Base-by-base conservation (phyloP, 2,329 filamentous ascomycete species). In the Fusarium staphyleae region DNA sequence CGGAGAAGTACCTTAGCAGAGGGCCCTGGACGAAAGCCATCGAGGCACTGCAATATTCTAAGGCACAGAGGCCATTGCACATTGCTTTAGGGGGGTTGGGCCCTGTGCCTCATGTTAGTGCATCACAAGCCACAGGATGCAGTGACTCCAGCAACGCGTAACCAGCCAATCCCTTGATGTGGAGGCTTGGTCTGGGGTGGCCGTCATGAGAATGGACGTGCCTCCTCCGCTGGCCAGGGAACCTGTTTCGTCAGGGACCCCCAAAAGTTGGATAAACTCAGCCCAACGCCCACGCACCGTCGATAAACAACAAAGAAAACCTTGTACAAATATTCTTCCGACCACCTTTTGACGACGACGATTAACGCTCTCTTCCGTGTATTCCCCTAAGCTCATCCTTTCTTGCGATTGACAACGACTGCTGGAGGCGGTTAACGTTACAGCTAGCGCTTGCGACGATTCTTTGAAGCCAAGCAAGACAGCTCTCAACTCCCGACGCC, bases 181-280 rank as follows among this genome's bases (percentile, higher is more conserved):
- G 42, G 55, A 58, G 52, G 51, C 44, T 52, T 45, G 42, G 50
- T 28, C 28, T 39, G 45, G 45, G 35, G 36, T 48, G 35, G 45
- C 19, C 16, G 37, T 63, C 59, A 62, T 62, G 24, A 42, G 30
- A 19, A 19, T 43, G 26, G 35, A 33, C 18, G 43, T 57, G 36
- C 14, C 22, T 35, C n/a, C 30, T 40, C n/a, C 29, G 55, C 54
- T 59, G 55, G 53, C 55, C 36, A 62, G 55, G 59, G 55, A 63
- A 63, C 60, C 60, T 63, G 51, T 62, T 63, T 62, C 59, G 59
- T 63, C 59, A 60, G 52, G 59, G 55, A n/a, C n/a, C 51, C 62
- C 42, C 55, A 39, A 24, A 57, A 45, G 53, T 30, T 29, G 16
- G 33, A 44, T 52, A 45, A 42, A 41, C 54, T 46, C 43, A 36